phyloP scores from a whole-genome alignment of 2,329 filamentous ascomycete species.

The Aureobasidium sp. region DNA sequence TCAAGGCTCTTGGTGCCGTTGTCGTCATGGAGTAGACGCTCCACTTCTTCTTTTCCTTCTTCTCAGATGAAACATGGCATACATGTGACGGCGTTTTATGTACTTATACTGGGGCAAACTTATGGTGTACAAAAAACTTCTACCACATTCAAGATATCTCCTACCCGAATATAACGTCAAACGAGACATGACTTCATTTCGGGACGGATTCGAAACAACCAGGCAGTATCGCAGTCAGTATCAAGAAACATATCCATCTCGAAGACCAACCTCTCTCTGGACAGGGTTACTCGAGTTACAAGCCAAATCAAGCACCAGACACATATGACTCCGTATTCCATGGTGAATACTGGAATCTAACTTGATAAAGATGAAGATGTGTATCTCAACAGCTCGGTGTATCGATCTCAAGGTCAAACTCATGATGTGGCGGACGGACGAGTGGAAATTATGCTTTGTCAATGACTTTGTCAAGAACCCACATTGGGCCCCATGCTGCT shows the following conservation, averaged over 20 bases:
- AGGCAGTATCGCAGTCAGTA: too few species aligned
- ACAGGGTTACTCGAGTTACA: background rate
- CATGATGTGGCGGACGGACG: background rate
- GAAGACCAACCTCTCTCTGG: background rate
- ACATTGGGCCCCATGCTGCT: background rate
- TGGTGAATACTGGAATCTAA: background rate
- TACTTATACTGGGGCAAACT: conserved; percentile 16
- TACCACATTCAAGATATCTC: background rate
- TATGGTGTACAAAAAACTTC: conserved; percentile 16
- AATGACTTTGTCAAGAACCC: background rate
- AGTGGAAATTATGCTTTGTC: background rate
- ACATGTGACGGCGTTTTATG: conserved; percentile 17
- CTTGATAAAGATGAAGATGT: background rate
- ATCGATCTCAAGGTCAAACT: background rate
- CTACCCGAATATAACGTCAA: background rate
- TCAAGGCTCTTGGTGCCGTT: conserved; percentile 89
- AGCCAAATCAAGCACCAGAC: background rate
- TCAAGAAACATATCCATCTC: background rate
- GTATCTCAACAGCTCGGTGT: background rate
- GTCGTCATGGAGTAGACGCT: conserved; percentile 74
- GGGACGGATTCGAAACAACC: too few species aligned
- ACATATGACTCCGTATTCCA: background rate
- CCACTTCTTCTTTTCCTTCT: background rate
- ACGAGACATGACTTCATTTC: background rate
- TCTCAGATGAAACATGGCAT: background rate